Conservation (phyloP, 495 filamentous ascomycete species). For the Glonium stellatum region DNA sequence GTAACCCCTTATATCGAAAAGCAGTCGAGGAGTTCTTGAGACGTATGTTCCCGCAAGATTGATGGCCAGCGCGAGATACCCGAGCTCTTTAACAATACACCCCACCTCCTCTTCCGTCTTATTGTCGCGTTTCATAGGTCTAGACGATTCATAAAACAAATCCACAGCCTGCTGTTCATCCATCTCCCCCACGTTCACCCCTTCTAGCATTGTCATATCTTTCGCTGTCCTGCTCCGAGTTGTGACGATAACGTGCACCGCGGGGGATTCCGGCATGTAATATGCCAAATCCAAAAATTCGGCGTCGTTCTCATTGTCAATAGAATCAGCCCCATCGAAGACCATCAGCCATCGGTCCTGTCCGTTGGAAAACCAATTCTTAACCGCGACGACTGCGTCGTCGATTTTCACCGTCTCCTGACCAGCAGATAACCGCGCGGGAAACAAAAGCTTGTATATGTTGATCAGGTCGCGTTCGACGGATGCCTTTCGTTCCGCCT, state of each 20-base stretch:
- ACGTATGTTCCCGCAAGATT: conserved; percentile 15
- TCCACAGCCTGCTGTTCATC: conserved; percentile 8
- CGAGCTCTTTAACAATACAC: conserved; percentile 16
- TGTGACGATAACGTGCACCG: conserved; percentile 18
- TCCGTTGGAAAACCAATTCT: conserved; percentile 9
- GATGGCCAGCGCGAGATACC: conserved; percentile 19
- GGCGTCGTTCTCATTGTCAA: conserved; percentile 6
- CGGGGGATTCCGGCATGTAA: too few species aligned
- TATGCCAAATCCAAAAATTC: too few species aligned
- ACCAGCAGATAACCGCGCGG: neutral
- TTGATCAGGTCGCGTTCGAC: conserved; percentile 15
- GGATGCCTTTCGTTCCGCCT: conserved; percentile 21
- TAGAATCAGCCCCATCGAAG: conserved; percentile 13
- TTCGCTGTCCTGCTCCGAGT: conserved; percentile 8
- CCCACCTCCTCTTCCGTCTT: neutral
- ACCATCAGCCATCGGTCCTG: conserved; percentile 13
- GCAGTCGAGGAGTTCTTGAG: conserved; percentile 1
- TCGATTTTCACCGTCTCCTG: conserved; percentile 3
- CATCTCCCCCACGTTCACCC: conserved; percentile 11
- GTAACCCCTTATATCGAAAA: conserved; percentile 6
- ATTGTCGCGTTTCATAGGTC: neutral
- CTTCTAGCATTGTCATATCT: conserved; percentile 11
- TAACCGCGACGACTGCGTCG: conserved; percentile 13
- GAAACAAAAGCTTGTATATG: conserved; percentile 13
- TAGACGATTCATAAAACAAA: conserved; percentile 2